Evolutionary conservation across 371 early-diverging fungal species (phyloP), one percentile per base, ranked within the genome.

Genomic region (Umbelopsis sp.): DNA sequence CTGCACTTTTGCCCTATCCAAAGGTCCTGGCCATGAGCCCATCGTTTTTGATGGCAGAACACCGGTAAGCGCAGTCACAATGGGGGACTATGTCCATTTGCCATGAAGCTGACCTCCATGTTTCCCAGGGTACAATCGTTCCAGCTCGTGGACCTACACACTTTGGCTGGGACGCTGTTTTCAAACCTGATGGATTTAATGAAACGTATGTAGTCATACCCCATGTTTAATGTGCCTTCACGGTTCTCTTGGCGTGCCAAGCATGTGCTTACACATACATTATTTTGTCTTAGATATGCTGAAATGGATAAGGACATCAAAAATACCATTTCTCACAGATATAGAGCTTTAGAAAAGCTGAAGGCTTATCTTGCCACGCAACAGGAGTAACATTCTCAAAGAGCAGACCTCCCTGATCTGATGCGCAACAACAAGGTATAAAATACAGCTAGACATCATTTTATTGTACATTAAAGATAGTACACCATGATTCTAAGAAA

Each of bases 91-190:
- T 46, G 12, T 29, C n/a, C 5, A 16, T 1, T 53, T 53, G 14
- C 32, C 4, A 63, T 25, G 41, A 10, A 11, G 4, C 37, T 20
- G n/a, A 20, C 48, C 29, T 53, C 37, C n/a, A 53, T 3, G 8
- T 18, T 41, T 9, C n/a, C 14, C 44, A 89, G 88, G 97, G 98
- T 1, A 82, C 77, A n/a, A 96, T 97, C 70, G 97, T 98, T 0
- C 77, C 81, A 63, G 85, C 97, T n/a, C 87, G 96, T 52, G 99
- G 98, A 0, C 90, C 94, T 4, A 74, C 79, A 12, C 75, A 78
- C 65, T 97, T 97, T 83, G 99, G 99, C 20, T 98, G 99, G 99
- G 97, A 97, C 84, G 93, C 97, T 5, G 84, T 95, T 32, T 98
- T 98, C 75, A 81, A 92, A 80, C 97, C 98, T 16, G 88, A 89